Conservation (phyloP, 208 protist genomes). For the Acanthamoeba lenticulata region DNA sequence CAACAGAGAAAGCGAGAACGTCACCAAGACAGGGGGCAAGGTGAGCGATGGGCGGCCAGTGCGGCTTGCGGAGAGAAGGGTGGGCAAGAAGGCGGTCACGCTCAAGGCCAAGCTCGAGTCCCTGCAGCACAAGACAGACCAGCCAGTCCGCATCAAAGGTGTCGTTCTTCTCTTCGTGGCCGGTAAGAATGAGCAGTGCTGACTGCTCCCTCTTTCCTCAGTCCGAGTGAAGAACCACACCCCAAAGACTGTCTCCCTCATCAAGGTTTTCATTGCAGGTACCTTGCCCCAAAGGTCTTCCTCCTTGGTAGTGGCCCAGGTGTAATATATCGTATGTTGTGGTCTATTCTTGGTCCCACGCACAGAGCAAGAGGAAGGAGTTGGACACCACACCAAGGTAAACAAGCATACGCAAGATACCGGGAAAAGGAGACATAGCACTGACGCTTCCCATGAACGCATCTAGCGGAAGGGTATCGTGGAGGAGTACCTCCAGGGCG, state of each 20-base stretch:
- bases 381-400: no score
- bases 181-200: no score
- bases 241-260: background rate
- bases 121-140: background rate
- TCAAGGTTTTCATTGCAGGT: background rate
- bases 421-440: no score
- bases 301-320: no score
- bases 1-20: background rate
- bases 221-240: background rate
- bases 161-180: background rate
- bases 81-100: background rate
- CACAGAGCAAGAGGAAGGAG: no score
- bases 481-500: conserved; percentile 32
- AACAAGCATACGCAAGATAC: no score
- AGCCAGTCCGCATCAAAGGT: background rate
- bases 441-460: background rate
- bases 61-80: background rate
- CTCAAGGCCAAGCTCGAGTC: background rate
- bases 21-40: background rate
- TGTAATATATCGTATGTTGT: no score
- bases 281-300: no score
- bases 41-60: background rate
- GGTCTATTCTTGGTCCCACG: no score
- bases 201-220: background rate
- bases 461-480: background rate